phyloP scores from a whole-genome alignment of 257 asterid genomes.

The Capsicum baccatum region DNA sequence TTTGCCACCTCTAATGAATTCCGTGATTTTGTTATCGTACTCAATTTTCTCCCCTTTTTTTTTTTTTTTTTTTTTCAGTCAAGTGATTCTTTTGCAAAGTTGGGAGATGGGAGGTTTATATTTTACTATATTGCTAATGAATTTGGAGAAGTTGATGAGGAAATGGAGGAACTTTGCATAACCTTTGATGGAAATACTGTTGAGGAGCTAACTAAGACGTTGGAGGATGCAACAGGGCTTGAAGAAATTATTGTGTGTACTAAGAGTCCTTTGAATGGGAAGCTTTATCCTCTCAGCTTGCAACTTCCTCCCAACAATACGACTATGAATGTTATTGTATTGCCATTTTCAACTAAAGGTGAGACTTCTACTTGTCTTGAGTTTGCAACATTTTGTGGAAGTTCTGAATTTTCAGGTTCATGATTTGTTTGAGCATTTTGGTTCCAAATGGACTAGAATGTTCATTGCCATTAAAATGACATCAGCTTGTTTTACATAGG shows the following conservation, averaged over 20 bases:
- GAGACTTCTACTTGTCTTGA: slow-evolving; percentile 9
- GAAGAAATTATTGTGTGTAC: slow-evolving; percentile 73
- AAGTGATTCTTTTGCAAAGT: slow-evolving; percentile 59
- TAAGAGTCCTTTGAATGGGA: slow-evolving; percentile 75
- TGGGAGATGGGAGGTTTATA: slow-evolving; percentile 69
- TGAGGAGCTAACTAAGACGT: slow-evolving; percentile 56
- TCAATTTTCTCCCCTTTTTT: neutral
- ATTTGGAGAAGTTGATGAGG: slow-evolving; percentile 70
- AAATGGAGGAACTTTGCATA: slow-evolving; percentile 62
- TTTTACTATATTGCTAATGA: slow-evolving; percentile 66
- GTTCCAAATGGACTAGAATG: neutral
- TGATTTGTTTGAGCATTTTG: slow-evolving; percentile 6
- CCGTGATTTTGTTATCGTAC: neutral
- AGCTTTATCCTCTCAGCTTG: slow-evolving; percentile 86
- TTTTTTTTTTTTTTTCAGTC: slow-evolving; percentile 55
- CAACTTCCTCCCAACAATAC: slow-evolving; percentile 93
- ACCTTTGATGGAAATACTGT: slow-evolving; percentile 71
- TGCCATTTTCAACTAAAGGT: slow-evolving; percentile 73
- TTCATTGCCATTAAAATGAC: neutral
- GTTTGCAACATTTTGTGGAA: neutral
- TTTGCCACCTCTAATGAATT: neutral
- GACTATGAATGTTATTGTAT: slow-evolving; percentile 67
- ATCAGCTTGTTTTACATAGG: slow-evolving; percentile 1
- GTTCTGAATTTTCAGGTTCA: neutral
- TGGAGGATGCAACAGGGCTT: slow-evolving; percentile 70